Base-by-base conservation (phyloP, 2,329 filamentous ascomycete species). In the Aureobasidium vineae region DNA sequence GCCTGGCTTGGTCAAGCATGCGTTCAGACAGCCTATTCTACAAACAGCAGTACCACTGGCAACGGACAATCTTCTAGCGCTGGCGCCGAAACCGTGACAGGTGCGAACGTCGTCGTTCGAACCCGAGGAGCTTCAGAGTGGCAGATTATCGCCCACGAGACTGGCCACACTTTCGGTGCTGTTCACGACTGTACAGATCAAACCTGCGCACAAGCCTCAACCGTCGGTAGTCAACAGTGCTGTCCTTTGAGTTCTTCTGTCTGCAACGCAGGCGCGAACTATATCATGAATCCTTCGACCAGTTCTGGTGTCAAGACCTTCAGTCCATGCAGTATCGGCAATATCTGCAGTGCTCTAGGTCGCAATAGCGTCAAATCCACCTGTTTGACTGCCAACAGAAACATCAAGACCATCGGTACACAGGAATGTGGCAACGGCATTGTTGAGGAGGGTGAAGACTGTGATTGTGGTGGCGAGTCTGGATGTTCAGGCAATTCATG, bases 231-330 rank as follows among this genome's bases (percentile, higher is more conserved):
- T 1, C 86, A 87, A 49, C 84, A 87, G 74, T 99, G 95, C 77
- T 99, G 95, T 72, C 95, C 93, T 0, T 81, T 97, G 8, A 90
- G 83, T 71, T 73, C 80, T 10, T 76, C 69, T 49, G 83, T 80
- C 0, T 99, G 95, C 76, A 83, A 96, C 76, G 95, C 95, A 26
- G 80, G 83, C 49, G 88, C 86, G n/a, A 78, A 84, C 68, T 99
- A 87, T 79, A 92, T 99, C 77, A 99, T 99, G 95, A 98, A 98
- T 75, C 95, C 95, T 0, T 95, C 90, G 13, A 95, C 94, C 1
- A 85, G 84, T 15, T 76, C 82, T 10, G 85, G 86, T 66, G 91
- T 97, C 75, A 89, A 84, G 0, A 80, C 84, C 49, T 99, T 99
- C 79, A 97, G 92, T 0, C 85, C 89, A 2, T 99, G 95, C 80